These are phyloP conservation scores for Glaciozyma martinii DNA, from an alignment of 768 basidiomycete genomes.

Conservation along the genomic window DNA sequence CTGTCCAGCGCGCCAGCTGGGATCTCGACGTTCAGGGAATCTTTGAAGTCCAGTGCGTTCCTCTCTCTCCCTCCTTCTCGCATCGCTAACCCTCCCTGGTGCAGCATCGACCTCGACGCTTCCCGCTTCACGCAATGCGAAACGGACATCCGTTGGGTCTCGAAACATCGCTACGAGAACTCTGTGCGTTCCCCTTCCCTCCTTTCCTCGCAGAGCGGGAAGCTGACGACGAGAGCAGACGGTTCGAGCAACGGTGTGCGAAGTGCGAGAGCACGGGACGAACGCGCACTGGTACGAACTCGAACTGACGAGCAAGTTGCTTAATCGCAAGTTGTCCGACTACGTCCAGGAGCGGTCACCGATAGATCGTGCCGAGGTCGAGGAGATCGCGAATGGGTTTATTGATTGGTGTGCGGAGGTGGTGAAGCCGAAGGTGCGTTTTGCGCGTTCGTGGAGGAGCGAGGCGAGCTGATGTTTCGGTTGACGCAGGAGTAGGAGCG, in stretches of 20 bases:
- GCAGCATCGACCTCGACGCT: constrained; percentile 8
- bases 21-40: constrained; percentile 5
- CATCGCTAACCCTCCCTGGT: too few relatives aligned
- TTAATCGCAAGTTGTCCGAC: not conserved
- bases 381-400: not conserved
- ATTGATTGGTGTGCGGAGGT: not conserved
- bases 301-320: not conserved
- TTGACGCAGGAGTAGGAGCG: too few relatives aligned
- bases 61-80: too few relatives aligned
- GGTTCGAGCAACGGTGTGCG: not conserved
- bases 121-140: constrained; percentile 7
- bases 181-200: not conserved
- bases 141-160: constrained; percentile 10
- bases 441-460: too few relatives aligned
- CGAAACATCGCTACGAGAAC: constrained; percentile 15
- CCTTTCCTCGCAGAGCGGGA: not conserved
- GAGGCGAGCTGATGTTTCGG: too few relatives aligned
- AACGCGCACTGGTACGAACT: not conserved
- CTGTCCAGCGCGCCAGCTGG: constrained; percentile 19
- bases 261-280: not conserved
- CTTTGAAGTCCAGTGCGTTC: constrained; percentile 8
- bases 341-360: not conserved
- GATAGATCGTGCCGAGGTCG: not conserved
- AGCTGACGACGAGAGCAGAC: not conserved
- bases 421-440: too few relatives aligned